A percentile compares a stretch with the other conserved stretches of the same genome.
Evolutionary conservation across 345 rosid genomes (phyloP).

Genomic region (Eucalyptus fibrosa): DNA sequence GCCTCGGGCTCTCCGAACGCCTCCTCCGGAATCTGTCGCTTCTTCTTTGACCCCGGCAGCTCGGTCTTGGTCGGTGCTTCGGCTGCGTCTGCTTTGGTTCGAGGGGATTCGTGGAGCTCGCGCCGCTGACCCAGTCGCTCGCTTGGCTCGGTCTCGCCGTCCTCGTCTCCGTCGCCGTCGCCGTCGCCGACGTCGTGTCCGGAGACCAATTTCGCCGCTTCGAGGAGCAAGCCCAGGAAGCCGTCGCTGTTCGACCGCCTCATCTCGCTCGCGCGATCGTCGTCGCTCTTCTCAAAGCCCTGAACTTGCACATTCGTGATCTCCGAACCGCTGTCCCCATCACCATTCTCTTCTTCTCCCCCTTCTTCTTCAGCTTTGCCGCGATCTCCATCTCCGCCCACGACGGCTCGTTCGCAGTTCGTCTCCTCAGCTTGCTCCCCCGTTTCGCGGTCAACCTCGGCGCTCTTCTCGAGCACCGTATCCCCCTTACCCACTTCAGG

Average conservation of each 20-base stretch:
- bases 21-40: background rate
- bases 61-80: background rate
- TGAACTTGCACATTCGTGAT: background rate
- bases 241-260: background rate
- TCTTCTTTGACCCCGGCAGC: background rate
- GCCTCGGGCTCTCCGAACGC: background rate
- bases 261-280: background rate
- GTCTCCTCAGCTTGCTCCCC: background rate
- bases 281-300: background rate
- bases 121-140: background rate
- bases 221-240: constrained; percentile 12
- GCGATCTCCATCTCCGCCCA: background rate
- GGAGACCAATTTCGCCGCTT: constrained; percentile 24
- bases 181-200: background rate
- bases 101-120: background rate
- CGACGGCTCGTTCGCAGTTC: background rate
- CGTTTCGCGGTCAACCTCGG: background rate
- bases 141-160: background rate
- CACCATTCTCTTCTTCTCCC: background rate
- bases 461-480: background rate
- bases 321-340: background rate
- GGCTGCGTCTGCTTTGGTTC: background rate
- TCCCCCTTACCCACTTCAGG: background rate
- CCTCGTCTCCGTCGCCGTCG: background rate
- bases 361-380: background rate